Percentiles rank a stretch among this genome's conserved stretches.
These are phyloP conservation scores for Tolypocladium nubicola DNA, from an alignment of 2,329 filamentous ascomycete species.

Conservation along the genomic window DNA sequence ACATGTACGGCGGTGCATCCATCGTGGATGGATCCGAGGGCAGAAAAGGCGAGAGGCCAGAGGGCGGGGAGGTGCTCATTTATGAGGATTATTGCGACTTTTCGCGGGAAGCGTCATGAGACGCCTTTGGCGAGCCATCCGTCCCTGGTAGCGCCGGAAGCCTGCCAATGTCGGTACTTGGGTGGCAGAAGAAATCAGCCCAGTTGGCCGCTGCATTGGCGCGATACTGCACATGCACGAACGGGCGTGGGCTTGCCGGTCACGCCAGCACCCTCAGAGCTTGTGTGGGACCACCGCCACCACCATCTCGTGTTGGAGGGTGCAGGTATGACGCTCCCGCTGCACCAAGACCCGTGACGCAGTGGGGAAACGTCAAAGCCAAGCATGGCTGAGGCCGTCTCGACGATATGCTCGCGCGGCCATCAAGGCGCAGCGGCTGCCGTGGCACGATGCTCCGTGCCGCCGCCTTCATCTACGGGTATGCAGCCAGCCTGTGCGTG, in stretches of 20 bases:
- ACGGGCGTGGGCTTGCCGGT: neutral
- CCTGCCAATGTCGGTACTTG: neutral
- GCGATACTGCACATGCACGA: neutral
- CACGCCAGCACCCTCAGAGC: constrained; percentile 1
- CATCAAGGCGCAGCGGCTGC: neutral
- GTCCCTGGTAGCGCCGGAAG: neutral
- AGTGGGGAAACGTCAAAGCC: neutral
- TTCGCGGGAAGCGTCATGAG: neutral
- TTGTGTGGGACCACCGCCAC: constrained; percentile 1
- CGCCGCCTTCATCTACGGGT: neutral
- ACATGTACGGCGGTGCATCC: neutral
- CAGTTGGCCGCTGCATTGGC: neutral
- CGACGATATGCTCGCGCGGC: neutral
- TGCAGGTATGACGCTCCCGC: constrained; percentile 4
- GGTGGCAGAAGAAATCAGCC: neutral
- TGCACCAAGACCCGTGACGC: constrained; percentile 3
- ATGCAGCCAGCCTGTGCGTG: neutral
- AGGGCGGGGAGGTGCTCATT: neutral
- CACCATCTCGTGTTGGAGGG: constrained; percentile 5
- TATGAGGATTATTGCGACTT: neutral
- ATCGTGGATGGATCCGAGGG: neutral
- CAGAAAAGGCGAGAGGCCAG: neutral
- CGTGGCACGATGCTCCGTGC: neutral
- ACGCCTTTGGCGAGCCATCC: neutral
- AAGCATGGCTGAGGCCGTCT: neutral